These are phyloP conservation scores for Sporothrix variecibatus DNA, from an alignment of 2,329 filamentous ascomycete genomes.

Conservation along the genomic window DNA sequence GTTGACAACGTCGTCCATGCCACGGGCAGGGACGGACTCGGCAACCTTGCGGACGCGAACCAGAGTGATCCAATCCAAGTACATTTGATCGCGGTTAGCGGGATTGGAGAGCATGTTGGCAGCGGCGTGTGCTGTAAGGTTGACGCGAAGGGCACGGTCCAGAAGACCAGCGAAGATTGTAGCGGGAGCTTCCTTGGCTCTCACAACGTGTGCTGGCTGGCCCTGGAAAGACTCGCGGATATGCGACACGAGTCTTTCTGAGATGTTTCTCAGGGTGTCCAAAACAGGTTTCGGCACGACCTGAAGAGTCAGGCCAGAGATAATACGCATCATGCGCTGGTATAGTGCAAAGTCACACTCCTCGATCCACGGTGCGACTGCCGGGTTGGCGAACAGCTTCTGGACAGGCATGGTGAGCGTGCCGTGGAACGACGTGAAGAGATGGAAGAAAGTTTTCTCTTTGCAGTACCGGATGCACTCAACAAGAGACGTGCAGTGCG, in stretches of 20 bases:
- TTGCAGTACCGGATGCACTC: constrained; percentile 96
- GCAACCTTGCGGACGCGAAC: constrained; percentile 64
- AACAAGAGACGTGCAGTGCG: constrained; percentile 91
- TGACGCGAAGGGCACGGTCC: constrained; percentile 85
- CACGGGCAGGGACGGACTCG: constrained; percentile 62
- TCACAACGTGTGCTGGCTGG: constrained; percentile 80
- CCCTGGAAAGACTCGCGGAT: constrained; percentile 83
- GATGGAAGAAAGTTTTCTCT: constrained; percentile 92
- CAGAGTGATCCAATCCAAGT: constrained; percentile 79
- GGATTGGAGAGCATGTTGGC: constrained; percentile 89
- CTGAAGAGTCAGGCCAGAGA: constrained; percentile 85
- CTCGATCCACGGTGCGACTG: constrained; percentile 87
- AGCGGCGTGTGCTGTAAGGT: constrained; percentile 89
- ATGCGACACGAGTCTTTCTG: constrained; percentile 75
- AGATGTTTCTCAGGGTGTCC: constrained; percentile 84
- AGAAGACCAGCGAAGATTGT: constrained; percentile 85
- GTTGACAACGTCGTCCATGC: constrained; percentile 67
- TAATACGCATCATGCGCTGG: constrained; percentile 92
- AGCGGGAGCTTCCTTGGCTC: constrained; percentile 85
- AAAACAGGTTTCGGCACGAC: constrained; percentile 87
- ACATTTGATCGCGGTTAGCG: constrained; percentile 92
- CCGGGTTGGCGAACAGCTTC: constrained; percentile 80
- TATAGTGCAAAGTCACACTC: constrained; percentile 96
- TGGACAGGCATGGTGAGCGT: constrained; percentile 96
- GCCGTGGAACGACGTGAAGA: constrained; percentile 93